These are phyloP conservation scores for Isatis tinctoria DNA, from an alignment of 345 rosid genomes.

Conservation along the genomic window DNA sequence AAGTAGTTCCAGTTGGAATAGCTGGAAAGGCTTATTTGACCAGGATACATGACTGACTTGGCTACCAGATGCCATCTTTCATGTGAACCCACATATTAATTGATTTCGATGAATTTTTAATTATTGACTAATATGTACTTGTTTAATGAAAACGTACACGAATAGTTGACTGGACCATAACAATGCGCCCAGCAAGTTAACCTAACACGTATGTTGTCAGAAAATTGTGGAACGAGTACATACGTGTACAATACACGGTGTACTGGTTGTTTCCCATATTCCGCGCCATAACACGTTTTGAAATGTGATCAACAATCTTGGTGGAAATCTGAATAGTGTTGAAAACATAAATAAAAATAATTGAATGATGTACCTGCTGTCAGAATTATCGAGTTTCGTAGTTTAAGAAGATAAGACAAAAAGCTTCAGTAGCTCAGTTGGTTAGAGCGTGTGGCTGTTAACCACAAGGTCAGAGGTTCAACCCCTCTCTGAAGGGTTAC, in stretches of 20 bases:
- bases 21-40: neutral
- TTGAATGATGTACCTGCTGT: neutral
- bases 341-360: neutral
- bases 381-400: neutral
- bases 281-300: neutral
- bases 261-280: neutral
- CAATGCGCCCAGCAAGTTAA: neutral
- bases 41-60: neutral
- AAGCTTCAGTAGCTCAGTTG: constrained; percentile 70
- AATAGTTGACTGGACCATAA: neutral
- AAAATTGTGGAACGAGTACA: neutral
- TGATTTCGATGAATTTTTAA: neutral
- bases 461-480: constrained; percentile 94
- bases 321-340: neutral
- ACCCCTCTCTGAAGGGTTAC: neutral
- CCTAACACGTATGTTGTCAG: neutral
- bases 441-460: constrained; percentile 93
- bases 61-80: neutral
- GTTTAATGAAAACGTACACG: neutral
- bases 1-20: neutral
- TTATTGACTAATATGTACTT: neutral
- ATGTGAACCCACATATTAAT: neutral
- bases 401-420: neutral
- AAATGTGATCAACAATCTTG: neutral
- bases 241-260: neutral